A percentile compares a stretch with the other conserved stretches of the same genome.
Conservation (phyloP, 768 basidiomycete species). For the Mrakia blollopis region DNA sequence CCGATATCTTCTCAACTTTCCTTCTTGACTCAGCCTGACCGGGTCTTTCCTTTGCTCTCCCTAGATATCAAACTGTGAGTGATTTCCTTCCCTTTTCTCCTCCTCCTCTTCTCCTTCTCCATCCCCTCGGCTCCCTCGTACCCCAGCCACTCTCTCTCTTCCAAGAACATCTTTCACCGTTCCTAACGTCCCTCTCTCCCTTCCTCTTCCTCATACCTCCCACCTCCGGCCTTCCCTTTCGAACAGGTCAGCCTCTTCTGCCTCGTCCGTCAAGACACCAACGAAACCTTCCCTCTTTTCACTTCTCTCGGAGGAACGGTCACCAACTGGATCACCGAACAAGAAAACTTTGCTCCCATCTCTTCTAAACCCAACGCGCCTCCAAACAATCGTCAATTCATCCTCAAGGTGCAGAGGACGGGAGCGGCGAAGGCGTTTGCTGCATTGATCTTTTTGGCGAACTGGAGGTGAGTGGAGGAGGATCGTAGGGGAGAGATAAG, state of each 20-base stretch:
- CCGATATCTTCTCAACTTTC: not conserved
- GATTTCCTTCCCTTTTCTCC: not conserved
- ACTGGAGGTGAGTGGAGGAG: not conserved
- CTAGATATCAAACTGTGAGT: not conserved
- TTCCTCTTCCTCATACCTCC: too few relatives aligned
- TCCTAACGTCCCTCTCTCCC: not conserved
- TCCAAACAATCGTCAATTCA: not conserved
- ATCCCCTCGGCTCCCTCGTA: not conserved
- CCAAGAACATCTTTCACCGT: too few relatives aligned
- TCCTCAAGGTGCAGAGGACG: not conserved
- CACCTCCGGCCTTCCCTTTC: too few relatives aligned
- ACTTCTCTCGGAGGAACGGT: not conserved
- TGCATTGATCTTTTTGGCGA: not conserved
- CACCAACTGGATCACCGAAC: not conserved
- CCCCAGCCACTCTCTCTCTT: not conserved
- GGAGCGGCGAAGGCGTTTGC: not conserved
- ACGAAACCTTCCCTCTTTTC: slow-evolving; percentile 4
- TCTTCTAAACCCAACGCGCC: not conserved
- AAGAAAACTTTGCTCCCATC: not conserved
- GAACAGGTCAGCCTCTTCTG: not conserved
- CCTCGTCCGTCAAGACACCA: not conserved
- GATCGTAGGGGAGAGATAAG: too few relatives aligned
- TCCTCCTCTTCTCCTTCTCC: not conserved
- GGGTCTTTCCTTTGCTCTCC: not conserved
- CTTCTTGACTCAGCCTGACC: not conserved